Evolutionary conservation across 768 basidiomycete species (phyloP), one percentile per base, ranked within the genome.

Genomic region (Dentipellis fragilis): DNA sequence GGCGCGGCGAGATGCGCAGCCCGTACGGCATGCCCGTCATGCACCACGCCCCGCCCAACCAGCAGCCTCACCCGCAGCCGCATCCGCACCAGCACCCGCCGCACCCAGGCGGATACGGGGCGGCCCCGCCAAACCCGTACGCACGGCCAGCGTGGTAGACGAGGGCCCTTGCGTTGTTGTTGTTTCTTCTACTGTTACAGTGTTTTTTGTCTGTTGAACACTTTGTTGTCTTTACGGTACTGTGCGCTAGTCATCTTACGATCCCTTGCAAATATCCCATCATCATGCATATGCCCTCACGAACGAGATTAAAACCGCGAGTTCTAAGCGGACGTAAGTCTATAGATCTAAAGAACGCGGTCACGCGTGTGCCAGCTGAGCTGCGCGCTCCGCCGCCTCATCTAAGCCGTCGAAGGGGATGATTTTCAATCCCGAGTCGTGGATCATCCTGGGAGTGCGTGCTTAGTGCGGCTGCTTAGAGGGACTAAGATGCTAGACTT

Each of bases 321-420:
- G 23, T 23, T 49, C 19, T 22, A 49, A 49, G 48, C 22, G 21
- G 29, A 14, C 23, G 16, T 23, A 7, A 49, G 22, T 14, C 48
- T 49, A 49, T 22, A 49, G 19, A 49, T 22, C 48, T 49, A 49
- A 21, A 11, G 14, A 16, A 49, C 48, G 16, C 35, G 57, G 56
- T 58, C 62, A 64, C 49, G 67, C 57, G 57, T 66, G 68, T 54
- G 87, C 85, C 49, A 90, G 69, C 69, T 86, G 71, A 49, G 87
- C 89, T 47, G 91, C 90, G 58, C 81, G 79, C 66, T 84, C 77
- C 16, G 90, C 92, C 57, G 95, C 95, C 59, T 93, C 89, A 64
- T 98, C 96, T 23, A 98, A 79, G 63, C 85, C 82, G 63, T 98
- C 95, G 69, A 89, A 94, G 37, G 96, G 81, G 68, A 86, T 83